Evolutionary conservation across 2,329 filamentous ascomycete species (phyloP), one percentile per base, ranked within the genome.

Genomic region (Zopfia rhizophila): DNA sequence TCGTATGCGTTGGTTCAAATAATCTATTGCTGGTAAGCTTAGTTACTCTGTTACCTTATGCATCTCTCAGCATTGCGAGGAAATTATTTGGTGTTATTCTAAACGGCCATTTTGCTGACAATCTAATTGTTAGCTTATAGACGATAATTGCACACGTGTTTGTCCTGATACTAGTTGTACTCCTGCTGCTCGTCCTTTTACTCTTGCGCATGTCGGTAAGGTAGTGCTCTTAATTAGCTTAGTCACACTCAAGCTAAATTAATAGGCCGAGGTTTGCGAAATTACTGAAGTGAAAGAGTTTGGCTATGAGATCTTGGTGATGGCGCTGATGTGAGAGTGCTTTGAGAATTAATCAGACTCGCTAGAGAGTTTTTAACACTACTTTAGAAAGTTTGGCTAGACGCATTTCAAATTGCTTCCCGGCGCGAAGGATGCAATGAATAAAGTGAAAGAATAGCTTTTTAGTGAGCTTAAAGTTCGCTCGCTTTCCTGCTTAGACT

Each of bases 331-430:
- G 35, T 16, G 22, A 24, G 13, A 38, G 22, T 38, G 22, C 22
- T 22, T 38, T 25, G 13, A 38, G 19, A 38, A 25, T 38, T 14
- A 39, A 39, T 14, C 16, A 14, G 37, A 30, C 37, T 39, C 16
- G 22, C 22, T 18, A 18, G 17, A 38, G 17, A 16, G 22, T 5
- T 39, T 39, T 18, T 14, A 39, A 25, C 37, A 39, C 37, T 39
- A 39, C 25, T 39, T 39, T 17, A 39, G 13, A 17, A 29, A 39
- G 37, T 39, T 39, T 38, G 11, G 13, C 37, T 39, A 14, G 24
- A 39, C 16, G 25, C 25, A 39, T 39, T 39, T 39, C 24, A 39
- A 30, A 18, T 39, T 39, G 16, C 37, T 39, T 39, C 37, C 37
- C 16, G 16, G 37, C 25, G 22, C 25, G 16, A 39, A 39, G 37